Conservation (phyloP, 2,329 filamentous ascomycete species). For the Hypoxylon sp. region DNA sequence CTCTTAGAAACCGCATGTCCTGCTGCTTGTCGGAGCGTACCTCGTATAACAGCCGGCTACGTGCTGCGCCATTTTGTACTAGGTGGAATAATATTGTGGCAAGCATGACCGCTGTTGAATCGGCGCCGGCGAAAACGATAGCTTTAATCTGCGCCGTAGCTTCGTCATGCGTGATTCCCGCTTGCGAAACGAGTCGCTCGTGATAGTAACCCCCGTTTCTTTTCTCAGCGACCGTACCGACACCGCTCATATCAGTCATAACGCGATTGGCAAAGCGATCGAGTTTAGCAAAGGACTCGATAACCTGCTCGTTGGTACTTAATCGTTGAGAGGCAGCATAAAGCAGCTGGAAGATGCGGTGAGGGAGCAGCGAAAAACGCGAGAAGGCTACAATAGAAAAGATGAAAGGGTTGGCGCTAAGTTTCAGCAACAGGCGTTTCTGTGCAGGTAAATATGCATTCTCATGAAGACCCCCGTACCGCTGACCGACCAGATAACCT, state of each 20-base stretch:
- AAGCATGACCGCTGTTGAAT: conserved; percentile 15
- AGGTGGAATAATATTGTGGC: conserved; percentile 14
- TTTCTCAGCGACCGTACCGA: not conserved
- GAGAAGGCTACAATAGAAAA: conserved; percentile 21
- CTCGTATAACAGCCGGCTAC: conserved; percentile 6
- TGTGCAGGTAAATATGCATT: conserved; percentile 7
- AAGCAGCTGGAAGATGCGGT: conserved; percentile 6
- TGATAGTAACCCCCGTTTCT: conserved; percentile 4
- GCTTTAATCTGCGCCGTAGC: conserved; percentile 9
- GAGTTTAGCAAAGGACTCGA: conserved; percentile 1
- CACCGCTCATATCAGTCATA: not conserved
- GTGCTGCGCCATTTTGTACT: conserved; percentile 7
- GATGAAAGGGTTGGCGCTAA: conserved; percentile 15
- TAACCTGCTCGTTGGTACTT: conserved; percentile 5
- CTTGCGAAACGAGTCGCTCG: conserved; percentile 2
- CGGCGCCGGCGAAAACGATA: conserved; percentile 8
- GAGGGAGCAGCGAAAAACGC: conserved; percentile 18
- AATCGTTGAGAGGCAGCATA: conserved; percentile 6
- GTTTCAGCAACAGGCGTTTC: conserved; percentile 7
- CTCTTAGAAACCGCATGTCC: conserved; percentile 12
- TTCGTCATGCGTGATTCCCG: conserved; percentile 1
- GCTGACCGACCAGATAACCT: conserved; percentile 4
- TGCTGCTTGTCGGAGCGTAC: conserved; percentile 9
- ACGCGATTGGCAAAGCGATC: not conserved
- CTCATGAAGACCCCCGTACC: conserved; percentile 10